These are phyloP conservation scores for Ilyonectria sp. DNA, from an alignment of 2,329 filamentous ascomycete genomes.

Conservation along the genomic window DNA sequence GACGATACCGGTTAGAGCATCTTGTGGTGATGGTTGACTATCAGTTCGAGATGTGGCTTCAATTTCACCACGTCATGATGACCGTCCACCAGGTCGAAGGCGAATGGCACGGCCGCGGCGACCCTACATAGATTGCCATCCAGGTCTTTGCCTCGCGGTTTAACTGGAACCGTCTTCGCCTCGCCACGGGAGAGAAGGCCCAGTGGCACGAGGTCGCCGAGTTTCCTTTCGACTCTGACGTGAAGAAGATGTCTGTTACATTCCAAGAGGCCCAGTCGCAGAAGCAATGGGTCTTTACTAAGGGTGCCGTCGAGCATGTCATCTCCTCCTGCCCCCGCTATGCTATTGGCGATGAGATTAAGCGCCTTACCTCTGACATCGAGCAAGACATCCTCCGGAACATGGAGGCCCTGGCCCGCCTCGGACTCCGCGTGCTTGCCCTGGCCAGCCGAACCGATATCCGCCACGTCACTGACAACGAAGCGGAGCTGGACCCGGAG, in stretches of 20 bases:
- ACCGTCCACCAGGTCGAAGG: conserved; percentile 69
- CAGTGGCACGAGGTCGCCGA: conserved; percentile 74
- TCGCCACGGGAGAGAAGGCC: conserved; percentile 64
- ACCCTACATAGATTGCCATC: conserved; percentile 79
- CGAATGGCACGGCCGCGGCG: conserved; percentile 75
- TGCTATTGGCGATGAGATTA: conserved; percentile 59
- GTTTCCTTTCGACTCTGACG: conserved; percentile 81
- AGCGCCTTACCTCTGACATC: conserved; percentile 67
- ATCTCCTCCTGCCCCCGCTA: conserved; percentile 73
- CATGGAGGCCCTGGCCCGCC: conserved; percentile 77
- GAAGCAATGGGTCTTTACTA: conserved; percentile 70
- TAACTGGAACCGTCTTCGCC: conserved; percentile 70
- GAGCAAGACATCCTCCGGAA: conserved; percentile 73
- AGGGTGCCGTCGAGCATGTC: conserved; percentile 80
- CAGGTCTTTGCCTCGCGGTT: conserved; percentile 82
- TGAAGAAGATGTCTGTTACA: conserved; percentile 85
- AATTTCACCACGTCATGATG: too few relatives aligned
- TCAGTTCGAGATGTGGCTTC: too few relatives aligned
- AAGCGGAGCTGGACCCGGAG: conserved; percentile 62
- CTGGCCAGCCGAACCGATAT: conserved; percentile 70
- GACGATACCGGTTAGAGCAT: too few relatives aligned
- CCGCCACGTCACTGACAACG: conserved; percentile 50
- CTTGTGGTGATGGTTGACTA: too few relatives aligned
- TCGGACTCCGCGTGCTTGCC: conserved; percentile 79
- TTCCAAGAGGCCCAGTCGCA: conserved; percentile 62